These are phyloP conservation scores for Scheffersomyces quercinus DNA, from an alignment of 1,139 yeast genomes.

Conservation along the genomic window DNA sequence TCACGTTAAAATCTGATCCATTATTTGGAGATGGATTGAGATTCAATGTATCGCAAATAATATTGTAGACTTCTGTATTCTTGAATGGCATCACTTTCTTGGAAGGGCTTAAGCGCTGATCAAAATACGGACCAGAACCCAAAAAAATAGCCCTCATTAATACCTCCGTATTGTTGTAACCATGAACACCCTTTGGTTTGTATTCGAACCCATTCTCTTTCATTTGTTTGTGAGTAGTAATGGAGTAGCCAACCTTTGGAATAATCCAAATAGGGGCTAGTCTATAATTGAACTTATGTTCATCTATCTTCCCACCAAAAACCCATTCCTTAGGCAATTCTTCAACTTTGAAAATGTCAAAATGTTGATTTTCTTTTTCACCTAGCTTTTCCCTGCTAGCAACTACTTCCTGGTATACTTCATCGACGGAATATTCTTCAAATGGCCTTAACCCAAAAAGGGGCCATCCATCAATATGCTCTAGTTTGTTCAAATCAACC, in stretches of 20 bases:
- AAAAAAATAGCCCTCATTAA: slow-evolving; percentile 83
- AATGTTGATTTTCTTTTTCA: slow-evolving; percentile 26
- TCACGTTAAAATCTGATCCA: slow-evolving; percentile 40
- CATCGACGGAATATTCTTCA: slow-evolving; percentile 30
- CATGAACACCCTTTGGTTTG: slow-evolving; percentile 77
- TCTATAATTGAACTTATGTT: slow-evolving; percentile 53
- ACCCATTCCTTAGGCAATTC: slow-evolving; percentile 65
- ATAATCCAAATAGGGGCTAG: slow-evolving; percentile 85
- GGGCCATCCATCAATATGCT: slow-evolving; percentile 88
- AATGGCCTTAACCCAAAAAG: slow-evolving; percentile 72
- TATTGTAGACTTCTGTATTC: slow-evolving; percentile 72
- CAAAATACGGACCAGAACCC: slow-evolving; percentile 80
- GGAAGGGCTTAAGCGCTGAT: slow-evolving; percentile 20
- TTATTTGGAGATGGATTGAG: slow-evolving; percentile 60
- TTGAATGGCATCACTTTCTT: slow-evolving; percentile 60
- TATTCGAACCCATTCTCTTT: slow-evolving; percentile 50
- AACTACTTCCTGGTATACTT: slow-evolving; percentile 34
- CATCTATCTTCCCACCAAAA: slow-evolving; percentile 54
- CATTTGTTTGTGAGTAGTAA: slow-evolving; percentile 66
- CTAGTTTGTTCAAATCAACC: slow-evolving; percentile 53
- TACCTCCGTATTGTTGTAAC: slow-evolving; percentile 74
- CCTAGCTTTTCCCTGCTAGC: slow-evolving; percentile 26
- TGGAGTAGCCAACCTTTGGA: slow-evolving; percentile 77
- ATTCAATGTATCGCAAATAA: slow-evolving; percentile 68
- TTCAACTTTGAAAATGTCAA: slow-evolving; percentile 52